phyloP scores from a whole-genome alignment of 495 filamentous ascomycete species.

The Penicillium paxilli region DNA sequence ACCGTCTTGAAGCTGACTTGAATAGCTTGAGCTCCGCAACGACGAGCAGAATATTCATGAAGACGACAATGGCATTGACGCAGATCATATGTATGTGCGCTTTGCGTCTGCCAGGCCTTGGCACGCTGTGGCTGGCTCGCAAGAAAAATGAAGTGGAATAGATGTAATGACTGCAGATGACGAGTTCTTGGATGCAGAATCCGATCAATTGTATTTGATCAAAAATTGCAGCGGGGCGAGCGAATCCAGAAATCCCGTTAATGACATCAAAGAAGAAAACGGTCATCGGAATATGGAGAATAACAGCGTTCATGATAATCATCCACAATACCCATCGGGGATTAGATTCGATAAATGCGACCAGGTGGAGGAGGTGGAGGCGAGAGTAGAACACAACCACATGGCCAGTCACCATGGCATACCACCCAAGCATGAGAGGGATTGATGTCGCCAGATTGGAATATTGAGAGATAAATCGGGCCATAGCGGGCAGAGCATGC shows the following conservation, averaged over 20 bases:
- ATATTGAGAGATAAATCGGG: conserved; percentile 1
- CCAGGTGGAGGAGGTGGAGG: background rate
- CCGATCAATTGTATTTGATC: background rate
- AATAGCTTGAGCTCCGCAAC: background rate
- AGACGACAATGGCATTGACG: background rate
- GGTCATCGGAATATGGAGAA: conserved; percentile 3
- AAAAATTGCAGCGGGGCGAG: background rate
- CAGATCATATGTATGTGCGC: background rate
- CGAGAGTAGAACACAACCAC: conserved; percentile 1
- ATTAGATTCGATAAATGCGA: background rate
- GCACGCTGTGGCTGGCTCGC: too few relatives aligned
- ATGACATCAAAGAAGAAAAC: background rate
- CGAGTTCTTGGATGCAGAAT: conserved; percentile 1
- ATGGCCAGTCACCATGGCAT: conserved; percentile 8
- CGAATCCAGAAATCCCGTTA: background rate
- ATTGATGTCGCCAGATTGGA: conserved; percentile 5
- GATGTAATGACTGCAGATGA: too few relatives aligned
- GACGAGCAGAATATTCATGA: background rate
- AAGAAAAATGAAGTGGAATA: too few relatives aligned
- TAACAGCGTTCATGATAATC: background rate
- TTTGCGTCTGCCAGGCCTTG: too few relatives aligned
- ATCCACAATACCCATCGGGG: conserved; percentile 1
- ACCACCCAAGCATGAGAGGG: conserved; percentile 4
- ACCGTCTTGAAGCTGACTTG: too few relatives aligned
- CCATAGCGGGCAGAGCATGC: conserved; percentile 5